A percentile compares a stretch with the other conserved stretches of the same genome.
phyloP scores from a whole-genome alignment of 2,329 filamentous ascomycete genomes.

The Chaetomium globosum region DNA sequence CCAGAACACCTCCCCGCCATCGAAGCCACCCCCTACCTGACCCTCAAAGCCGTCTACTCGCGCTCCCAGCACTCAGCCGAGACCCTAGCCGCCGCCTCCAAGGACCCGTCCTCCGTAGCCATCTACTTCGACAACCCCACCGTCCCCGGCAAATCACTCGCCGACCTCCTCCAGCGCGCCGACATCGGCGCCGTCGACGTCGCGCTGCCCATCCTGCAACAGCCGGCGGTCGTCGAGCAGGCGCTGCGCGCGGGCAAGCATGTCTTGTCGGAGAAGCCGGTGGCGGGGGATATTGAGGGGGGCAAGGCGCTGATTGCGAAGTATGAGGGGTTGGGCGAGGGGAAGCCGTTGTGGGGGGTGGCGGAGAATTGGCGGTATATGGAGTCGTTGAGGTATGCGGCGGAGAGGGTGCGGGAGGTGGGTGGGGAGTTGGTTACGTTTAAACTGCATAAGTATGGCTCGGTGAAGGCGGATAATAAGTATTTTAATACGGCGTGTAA shows the following conservation, averaged over 20 bases:
- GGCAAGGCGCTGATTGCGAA: conserved; percentile 38
- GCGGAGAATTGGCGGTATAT: conserved; percentile 75
- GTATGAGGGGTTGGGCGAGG: conserved; percentile 34
- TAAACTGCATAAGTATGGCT: conserved; percentile 48
- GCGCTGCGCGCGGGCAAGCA: conserved; percentile 68
- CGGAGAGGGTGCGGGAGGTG: conserved; percentile 33
- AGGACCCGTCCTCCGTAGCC: conserved; percentile 41
- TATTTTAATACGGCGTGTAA: conserved; percentile 54
- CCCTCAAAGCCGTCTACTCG: conserved; percentile 68
- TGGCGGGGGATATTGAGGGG: conserved; percentile 59
- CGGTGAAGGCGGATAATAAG: conserved; percentile 50
- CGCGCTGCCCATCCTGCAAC: conserved; percentile 64
- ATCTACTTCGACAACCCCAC: conserved; percentile 61
- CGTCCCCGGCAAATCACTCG: conserved; percentile 48
- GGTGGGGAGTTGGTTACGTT: conserved; percentile 42
- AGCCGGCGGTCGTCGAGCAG: conserved; percentile 61
- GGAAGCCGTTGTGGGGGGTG: conserved; percentile 56
- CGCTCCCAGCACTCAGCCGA: conserved; percentile 62
- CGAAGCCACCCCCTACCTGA: conserved; percentile 51
- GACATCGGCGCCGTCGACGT: conserved; percentile 61
- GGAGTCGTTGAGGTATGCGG: conserved; percentile 35
- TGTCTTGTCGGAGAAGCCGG: conserved; percentile 70
- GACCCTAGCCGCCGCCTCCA: conserved; percentile 42
- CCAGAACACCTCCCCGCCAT: conserved; percentile 57
- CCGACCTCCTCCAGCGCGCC: conserved; percentile 55